These are phyloP conservation scores for Whalleya microplaca DNA, from an alignment of 2,329 filamentous ascomycete species.

Conservation along the genomic window DNA sequence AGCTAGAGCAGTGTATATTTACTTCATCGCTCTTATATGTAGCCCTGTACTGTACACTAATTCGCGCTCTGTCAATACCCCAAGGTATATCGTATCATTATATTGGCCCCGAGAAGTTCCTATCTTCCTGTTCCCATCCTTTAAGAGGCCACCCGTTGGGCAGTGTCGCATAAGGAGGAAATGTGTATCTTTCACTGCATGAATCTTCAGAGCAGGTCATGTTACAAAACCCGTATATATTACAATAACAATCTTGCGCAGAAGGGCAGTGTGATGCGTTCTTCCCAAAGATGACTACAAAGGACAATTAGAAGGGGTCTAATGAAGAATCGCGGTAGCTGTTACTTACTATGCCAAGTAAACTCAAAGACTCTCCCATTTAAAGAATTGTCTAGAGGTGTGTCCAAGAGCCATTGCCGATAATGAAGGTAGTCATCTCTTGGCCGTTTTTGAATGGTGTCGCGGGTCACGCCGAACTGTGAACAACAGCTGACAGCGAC, in stretches of 20 bases:
- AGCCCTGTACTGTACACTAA: too few species aligned
- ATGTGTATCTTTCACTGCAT: slow-evolving; percentile 61
- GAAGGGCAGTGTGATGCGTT: slow-evolving; percentile 62
- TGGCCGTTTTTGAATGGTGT: slow-evolving; percentile 53
- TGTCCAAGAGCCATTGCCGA: slow-evolving; percentile 63
- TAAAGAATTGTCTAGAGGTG: slow-evolving; percentile 55
- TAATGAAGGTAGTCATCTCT: slow-evolving; percentile 58
- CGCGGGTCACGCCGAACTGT: slow-evolving; percentile 64
- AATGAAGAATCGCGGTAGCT: slow-evolving; percentile 15
- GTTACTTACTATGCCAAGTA: slow-evolving; percentile 63
- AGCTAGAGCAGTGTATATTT: too few species aligned
- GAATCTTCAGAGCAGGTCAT: slow-evolving; percentile 46
- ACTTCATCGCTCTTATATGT: too few species aligned
- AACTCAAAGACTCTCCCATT: slow-evolving; percentile 67
- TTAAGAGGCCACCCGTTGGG: slow-evolving; percentile 65
- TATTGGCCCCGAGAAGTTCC: slow-evolving; percentile 31
- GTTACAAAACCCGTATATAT: slow-evolving; percentile 65
- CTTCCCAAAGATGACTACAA: slow-evolving; percentile 61
- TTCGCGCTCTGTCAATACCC: too few species aligned
- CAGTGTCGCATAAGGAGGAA: slow-evolving; percentile 61
- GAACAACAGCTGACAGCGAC: slow-evolving; percentile 66
- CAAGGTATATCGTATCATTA: background rate
- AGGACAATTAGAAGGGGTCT: slow-evolving; percentile 39
- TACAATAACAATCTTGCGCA: slow-evolving; percentile 67
- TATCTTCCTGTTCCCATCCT: slow-evolving; percentile 53